Percentiles rank a stretch among this genome's conserved stretches.
These are phyloP conservation scores for Nymphaea thermarum DNA, from an alignment of 164 flowering plant species.

Conservation along the genomic window DNA sequence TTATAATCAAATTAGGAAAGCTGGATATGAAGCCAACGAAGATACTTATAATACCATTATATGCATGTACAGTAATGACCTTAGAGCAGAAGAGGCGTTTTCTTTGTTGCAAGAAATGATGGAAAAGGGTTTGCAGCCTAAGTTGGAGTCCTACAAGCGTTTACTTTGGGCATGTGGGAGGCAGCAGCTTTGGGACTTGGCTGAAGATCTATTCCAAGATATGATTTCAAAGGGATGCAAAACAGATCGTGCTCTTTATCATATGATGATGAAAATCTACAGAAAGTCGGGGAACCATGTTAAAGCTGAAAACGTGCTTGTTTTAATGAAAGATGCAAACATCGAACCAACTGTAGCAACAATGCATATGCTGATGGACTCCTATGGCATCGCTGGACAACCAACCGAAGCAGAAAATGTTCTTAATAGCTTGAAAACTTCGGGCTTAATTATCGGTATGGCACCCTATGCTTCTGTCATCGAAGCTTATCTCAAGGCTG, in stretches of 20 bases:
- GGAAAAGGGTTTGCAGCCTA: slow-evolving; percentile 52
- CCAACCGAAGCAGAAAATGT: slow-evolving; percentile 82
- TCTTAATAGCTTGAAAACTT: slow-evolving; percentile 44
- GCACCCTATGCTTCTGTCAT: slow-evolving; percentile 81
- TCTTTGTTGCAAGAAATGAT: slow-evolving; percentile 64
- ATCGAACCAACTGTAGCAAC: slow-evolving; percentile 78
- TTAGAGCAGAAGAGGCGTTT: slow-evolving; percentile 81
- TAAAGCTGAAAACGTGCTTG: slow-evolving; percentile 66
- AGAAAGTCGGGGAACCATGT: slow-evolving; percentile 51
- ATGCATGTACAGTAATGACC: slow-evolving; percentile 80
- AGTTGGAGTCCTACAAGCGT: slow-evolving; percentile 75
- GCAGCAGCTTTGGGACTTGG: slow-evolving; percentile 45
- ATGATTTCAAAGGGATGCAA: slow-evolving; percentile 45
- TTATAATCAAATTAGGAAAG: slow-evolving; percentile 40
- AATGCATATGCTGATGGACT: slow-evolving; percentile 92
- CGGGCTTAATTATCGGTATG: slow-evolving; percentile 33
- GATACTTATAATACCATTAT: slow-evolving; percentile 80
- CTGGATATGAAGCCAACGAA: slow-evolving; percentile 67
- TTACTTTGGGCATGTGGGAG: slow-evolving; percentile 73
- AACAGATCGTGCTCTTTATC: slow-evolving; percentile 81
- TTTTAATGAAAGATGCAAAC: slow-evolving; percentile 65
- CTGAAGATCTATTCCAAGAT: slow-evolving; percentile 71
- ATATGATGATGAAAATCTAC: slow-evolving; percentile 84
- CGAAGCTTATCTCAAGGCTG: slow-evolving; percentile 76
- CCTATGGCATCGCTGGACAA: slow-evolving; percentile 76